Evolutionary conservation across 306 rosid species (phyloP).

Genomic region (Quillaja saponaria): DNA sequence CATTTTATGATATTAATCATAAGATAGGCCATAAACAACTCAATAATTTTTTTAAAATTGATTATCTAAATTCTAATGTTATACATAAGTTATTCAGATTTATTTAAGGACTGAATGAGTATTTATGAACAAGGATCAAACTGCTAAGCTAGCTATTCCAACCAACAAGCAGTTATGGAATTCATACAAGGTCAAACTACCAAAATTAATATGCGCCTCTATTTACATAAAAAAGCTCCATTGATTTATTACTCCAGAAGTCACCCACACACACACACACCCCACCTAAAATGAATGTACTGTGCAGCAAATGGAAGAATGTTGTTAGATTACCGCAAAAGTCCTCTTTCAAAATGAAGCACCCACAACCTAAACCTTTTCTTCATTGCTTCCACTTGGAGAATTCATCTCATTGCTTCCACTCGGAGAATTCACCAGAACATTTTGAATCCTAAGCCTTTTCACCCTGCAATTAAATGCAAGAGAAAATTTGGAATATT

Average conservation of each 20-base stretch:
- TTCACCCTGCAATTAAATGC: slow-evolving; percentile 42
- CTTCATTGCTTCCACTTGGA: slow-evolving; percentile 22
- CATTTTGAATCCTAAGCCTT: slow-evolving; percentile 7
- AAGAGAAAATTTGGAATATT: neutral
- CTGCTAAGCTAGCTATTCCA: too few species aligned
- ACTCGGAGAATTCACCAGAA: neutral
- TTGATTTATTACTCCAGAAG: neutral
- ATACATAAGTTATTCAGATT: too few species aligned
- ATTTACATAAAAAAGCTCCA: neutral
- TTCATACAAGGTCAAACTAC: neutral
- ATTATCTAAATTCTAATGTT: too few species aligned
- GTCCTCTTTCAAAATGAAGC: neutral
- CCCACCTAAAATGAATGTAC: neutral
- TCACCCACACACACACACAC: neutral
- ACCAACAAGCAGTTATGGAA: too few species aligned
- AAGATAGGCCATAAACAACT: too few species aligned
- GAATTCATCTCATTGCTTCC: slow-evolving; percentile 16
- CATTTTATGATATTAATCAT: too few species aligned
- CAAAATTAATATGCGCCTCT: neutral
- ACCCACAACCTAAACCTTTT: slow-evolving; percentile 4
- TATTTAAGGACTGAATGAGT: too few species aligned
- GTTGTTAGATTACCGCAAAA: neutral
- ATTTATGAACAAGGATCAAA: too few species aligned
- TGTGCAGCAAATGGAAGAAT: neutral
- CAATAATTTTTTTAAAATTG: too few species aligned